Base-by-base conservation (phyloP, 345 rosid species). In the Adansonia digitata region DNA sequence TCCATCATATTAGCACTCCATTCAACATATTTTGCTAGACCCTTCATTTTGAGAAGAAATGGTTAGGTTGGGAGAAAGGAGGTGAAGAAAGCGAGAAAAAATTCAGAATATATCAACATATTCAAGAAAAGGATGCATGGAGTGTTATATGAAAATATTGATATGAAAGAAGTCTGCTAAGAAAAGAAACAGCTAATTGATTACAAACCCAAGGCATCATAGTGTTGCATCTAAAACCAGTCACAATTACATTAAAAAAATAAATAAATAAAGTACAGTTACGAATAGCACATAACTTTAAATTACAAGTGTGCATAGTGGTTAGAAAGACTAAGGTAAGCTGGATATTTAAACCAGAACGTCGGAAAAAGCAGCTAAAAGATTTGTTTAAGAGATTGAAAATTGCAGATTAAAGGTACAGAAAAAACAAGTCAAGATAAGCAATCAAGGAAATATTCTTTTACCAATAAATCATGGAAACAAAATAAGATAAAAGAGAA, bases 1-100 rank as follows among this genome's bases (percentile, higher is more conserved):
- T 96, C 98, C 97, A 96, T 88, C 97, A 89, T 86, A 81, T 88
- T 93, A 34, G 97, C 99, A 81, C 98, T 96, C 99, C 99, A 96
- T 72, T 93, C 99, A 75, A 96, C 92, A 83, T 82, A 96, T 84
- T 91, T 92, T 74, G 98, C 98, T 60, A 96, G 88, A 69, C 99
- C 98, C 99, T 96, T 72, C 29, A 81, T 24, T 35, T 37, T 13
- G 22, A 63, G 69, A 39, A 73, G 43, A 53, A 68, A 53, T 39
- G 48, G 31, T 73, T 26, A 46, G 39, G 22, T 40, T 42, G 5
- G 18, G 5, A 22, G 35, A 9, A 71, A n/a, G 11, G 17, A 42
- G 8, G 46, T 2, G 2, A 51, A 11, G 61, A 6, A 13, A 3
- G 48, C 13, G 0, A 14, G 37, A 56, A 51, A 57, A 5, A 29